Percentiles rank a stretch among this genome's conserved stretches.
Conservation (phyloP, 805 yeast species). For the Saccharomyces jurei region DNA sequence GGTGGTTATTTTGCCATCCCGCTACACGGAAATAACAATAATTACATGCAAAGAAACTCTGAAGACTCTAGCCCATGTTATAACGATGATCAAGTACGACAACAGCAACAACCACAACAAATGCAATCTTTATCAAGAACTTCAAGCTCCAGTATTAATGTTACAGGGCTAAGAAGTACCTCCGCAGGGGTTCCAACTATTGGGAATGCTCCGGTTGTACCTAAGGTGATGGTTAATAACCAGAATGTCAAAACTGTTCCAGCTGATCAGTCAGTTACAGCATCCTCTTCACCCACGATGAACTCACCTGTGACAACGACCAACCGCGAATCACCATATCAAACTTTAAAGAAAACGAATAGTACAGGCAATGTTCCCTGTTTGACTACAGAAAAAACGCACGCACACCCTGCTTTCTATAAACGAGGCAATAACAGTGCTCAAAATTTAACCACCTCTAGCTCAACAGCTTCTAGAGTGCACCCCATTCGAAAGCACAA, state of each 20-base stretch:
- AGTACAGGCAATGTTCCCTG: constrained; percentile 9
- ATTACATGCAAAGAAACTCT: constrained; percentile 5
- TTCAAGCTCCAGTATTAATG: constrained; percentile 10
- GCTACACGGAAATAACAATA: constrained; percentile 7
- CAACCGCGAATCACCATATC: constrained; percentile 3
- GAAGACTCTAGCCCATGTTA: constrained; percentile 15
- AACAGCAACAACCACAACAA: neutral
- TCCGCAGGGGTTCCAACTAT: neutral
- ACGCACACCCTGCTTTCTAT: constrained; percentile 10
- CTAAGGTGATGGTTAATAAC: constrained; percentile 17
- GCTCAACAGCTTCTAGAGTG: constrained; percentile 10
- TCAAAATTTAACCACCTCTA: constrained; percentile 10
- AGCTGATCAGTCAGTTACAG: neutral
- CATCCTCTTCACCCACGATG: neutral
- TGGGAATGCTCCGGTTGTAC: constrained; percentile 5
- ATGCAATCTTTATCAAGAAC: constrained; percentile 12
- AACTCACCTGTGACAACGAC: neutral
- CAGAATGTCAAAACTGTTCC: constrained; percentile 7
- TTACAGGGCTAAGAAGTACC: neutral
- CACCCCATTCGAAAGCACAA: constrained; percentile 28
- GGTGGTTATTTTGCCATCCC: constrained; percentile 33
- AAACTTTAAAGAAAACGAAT: constrained; percentile 8
- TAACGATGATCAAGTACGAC: constrained; percentile 8
- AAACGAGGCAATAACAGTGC: constrained; percentile 20
- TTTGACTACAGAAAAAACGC: neutral